A percentile compares a stretch with the other conserved stretches of the same genome.
phyloP scores from a whole-genome alignment of 2,329 filamentous ascomycete species.

The Cordyceps militaris region DNA sequence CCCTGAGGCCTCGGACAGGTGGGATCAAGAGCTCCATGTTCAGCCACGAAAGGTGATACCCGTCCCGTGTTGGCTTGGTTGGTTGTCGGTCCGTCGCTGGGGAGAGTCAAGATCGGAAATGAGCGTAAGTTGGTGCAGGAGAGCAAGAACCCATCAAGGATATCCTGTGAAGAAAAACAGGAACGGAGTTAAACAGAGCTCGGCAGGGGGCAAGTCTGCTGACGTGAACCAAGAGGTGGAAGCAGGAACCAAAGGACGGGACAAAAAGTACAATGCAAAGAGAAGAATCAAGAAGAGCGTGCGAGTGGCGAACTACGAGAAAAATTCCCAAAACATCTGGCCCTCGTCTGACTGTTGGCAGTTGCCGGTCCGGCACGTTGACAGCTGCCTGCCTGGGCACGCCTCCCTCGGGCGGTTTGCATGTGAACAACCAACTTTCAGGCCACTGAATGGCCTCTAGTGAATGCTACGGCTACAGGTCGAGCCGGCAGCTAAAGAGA shows the following conservation, averaged over 20 bases:
- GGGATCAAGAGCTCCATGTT: not conserved
- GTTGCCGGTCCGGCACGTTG: conserved; percentile 6
- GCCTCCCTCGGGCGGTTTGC: not conserved
- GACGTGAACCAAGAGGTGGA: not conserved
- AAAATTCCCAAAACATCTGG: not conserved
- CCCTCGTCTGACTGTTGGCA: not conserved
- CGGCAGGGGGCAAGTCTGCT: not conserved
- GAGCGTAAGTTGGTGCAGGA: not conserved
- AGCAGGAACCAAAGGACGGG: conserved; percentile 9
- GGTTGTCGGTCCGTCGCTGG: not conserved
- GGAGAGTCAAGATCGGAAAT: not conserved
- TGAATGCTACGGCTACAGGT: not conserved
- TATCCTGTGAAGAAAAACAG: not conserved
- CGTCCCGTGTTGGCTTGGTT: not conserved
- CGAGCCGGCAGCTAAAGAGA: not conserved
- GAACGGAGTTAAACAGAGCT: conserved; percentile 8
- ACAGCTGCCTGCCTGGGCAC: not conserved
- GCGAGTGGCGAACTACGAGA: not conserved
- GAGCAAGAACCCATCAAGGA: conserved; percentile 9
- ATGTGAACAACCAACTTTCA: not conserved
- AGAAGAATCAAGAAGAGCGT: not conserved
- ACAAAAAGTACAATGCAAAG: conserved; percentile 5
- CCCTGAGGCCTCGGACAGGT: not conserved
- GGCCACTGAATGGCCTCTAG: not conserved
- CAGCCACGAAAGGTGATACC: not conserved